phyloP scores from a whole-genome alignment of 768 basidiomycete genomes.

The Leccinum incarnatum region DNA sequence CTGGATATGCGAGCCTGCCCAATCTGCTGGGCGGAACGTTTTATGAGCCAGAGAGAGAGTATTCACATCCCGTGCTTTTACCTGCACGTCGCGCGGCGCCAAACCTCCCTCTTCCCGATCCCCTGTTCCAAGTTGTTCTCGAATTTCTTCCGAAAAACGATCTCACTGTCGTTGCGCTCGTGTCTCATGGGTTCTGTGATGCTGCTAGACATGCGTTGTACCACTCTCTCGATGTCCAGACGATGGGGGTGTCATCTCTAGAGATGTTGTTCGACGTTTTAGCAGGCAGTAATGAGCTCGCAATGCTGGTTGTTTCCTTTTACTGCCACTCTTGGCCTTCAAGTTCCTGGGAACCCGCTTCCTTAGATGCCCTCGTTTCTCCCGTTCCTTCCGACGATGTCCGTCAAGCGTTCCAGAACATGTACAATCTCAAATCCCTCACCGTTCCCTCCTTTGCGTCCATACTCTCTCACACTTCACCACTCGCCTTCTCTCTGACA shows the following conservation, averaged over 20 bases:
- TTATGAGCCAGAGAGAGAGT: not conserved
- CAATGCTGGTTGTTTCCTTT: constrained; percentile 23
- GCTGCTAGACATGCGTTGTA: constrained; percentile 25
- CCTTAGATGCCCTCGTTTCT: constrained; percentile 5
- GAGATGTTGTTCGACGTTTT: constrained; percentile 20
- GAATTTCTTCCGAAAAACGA: constrained; percentile 19
- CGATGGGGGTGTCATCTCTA: constrained; percentile 9
- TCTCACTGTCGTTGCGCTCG: constrained; percentile 22
- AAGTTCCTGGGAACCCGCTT: constrained; percentile 6
- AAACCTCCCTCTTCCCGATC: constrained; percentile 13
- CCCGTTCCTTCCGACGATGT: constrained; percentile 17
- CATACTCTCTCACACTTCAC: constrained; percentile 18
- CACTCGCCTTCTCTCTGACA: constrained; percentile 22
- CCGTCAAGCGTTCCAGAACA: constrained; percentile 27
- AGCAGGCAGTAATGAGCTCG: constrained; percentile 20
- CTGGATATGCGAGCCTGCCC: constrained; percentile 19
- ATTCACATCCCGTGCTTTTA: not conserved
- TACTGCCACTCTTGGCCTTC: constrained; percentile 23
- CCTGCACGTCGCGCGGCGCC: not conserved
- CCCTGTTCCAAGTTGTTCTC: constrained; percentile 21
- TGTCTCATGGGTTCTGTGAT: constrained; percentile 22
- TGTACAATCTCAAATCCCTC: constrained; percentile 28
- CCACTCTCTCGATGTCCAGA: constrained; percentile 19
- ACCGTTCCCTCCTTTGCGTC: constrained; percentile 26
- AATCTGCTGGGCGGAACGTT: constrained; percentile 17